Base-by-base conservation (phyloP, 2,329 filamentous ascomycete species). In the Purpureocillium lavendulum region DNA sequence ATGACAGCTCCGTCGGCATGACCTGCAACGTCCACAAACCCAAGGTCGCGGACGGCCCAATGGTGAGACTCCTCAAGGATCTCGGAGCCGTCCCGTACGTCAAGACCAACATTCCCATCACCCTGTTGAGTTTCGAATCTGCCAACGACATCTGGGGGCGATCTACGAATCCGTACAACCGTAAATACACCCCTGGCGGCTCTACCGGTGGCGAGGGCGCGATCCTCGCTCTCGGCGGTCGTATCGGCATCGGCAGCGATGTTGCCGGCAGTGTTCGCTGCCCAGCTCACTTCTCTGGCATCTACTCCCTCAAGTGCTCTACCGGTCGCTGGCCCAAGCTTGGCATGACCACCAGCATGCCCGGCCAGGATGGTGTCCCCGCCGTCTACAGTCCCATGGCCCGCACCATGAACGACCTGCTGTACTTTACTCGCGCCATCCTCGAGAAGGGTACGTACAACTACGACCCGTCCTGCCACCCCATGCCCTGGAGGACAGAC, bases 341-440 rank as follows among this genome's bases (percentile, higher is more conserved):
- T 32, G 87, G 87, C 9, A 80, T 87, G 57, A 77, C 76, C 45
- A 95, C 89, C 1, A 89, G 84, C 51, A 95, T 95, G 87, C 80
- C 85, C 0, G 90, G 90, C 0, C 88, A 96, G 57, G 90, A 96
- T 56, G 89, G 88, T 1, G 80, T 96, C 26, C 80, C 87, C 1
- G 86, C 83, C 46, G 87, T 95, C 15, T 95, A 89, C 63, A 90
- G 85, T 42, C 89, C 89, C 5, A 96, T 97, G 90, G 78, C 89
- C 3, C 75, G 88, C 39, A 95, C 88, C 0, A 63, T 95, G 42
- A 75, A 80, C 46, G 89, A 96, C 55, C 65, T 96, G 44, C 74
- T 73, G 1, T 95, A 94, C 64, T 96, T 96, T 59, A 85, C 86
- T 4, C 78, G 80, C 38, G 75, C 79, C 7, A 66, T 96, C 40